A percentile compares a stretch with the other conserved stretches of the same genome.
Evolutionary conservation across 257 asterid genomes (phyloP).

Genomic region (Lavandula angustifolia): DNA sequence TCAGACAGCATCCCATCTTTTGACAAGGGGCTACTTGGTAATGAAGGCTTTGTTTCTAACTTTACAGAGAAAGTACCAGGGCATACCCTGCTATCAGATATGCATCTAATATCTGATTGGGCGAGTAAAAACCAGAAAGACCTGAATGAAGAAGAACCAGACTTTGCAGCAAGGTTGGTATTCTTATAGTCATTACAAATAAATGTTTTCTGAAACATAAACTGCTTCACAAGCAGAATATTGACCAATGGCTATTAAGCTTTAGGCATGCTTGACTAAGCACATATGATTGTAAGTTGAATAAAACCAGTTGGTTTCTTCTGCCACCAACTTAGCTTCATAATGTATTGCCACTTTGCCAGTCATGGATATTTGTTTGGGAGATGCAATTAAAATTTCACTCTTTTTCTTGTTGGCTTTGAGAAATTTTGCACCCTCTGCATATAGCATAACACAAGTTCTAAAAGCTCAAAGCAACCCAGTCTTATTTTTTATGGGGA

Average conservation of each 20-base stretch:
- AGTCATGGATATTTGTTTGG: slow-evolving; percentile 13
- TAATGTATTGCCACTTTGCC: slow-evolving; percentile 20
- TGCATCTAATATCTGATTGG: slow-evolving; percentile 93
- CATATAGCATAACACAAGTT: slow-evolving; percentile 7
- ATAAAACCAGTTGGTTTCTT: slow-evolving; percentile 23
- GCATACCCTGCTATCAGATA: slow-evolving; percentile 68
- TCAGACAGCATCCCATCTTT: slow-evolving; percentile 43
- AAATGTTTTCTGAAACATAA: slow-evolving; percentile 7
- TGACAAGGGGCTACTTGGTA: slow-evolving; percentile 39
- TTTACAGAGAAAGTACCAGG: slow-evolving; percentile 51
- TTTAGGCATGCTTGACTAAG: slow-evolving; percentile 10
- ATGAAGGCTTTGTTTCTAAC: slow-evolving; percentile 45
- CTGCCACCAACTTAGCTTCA: slow-evolving; percentile 22
- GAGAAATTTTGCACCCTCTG: slow-evolving; percentile 11
- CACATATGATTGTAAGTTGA: slow-evolving; percentile 8
- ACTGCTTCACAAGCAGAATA: not conserved
- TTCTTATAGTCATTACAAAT: slow-evolving; percentile 15
- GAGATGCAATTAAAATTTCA: slow-evolving; percentile 21
- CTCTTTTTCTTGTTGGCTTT: slow-evolving; percentile 6
- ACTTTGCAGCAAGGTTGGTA: slow-evolving; percentile 92
- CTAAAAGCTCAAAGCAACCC: slow-evolving; percentile 21
- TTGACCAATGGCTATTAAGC: not conserved
- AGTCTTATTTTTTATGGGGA: slow-evolving; percentile 12
- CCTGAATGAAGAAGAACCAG: slow-evolving; percentile 62
- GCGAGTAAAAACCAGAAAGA: slow-evolving; percentile 56